These are phyloP conservation scores for Uronychia setigera DNA, from an alignment of 73 alveolate genomes.

Conservation along the genomic window DNA sequence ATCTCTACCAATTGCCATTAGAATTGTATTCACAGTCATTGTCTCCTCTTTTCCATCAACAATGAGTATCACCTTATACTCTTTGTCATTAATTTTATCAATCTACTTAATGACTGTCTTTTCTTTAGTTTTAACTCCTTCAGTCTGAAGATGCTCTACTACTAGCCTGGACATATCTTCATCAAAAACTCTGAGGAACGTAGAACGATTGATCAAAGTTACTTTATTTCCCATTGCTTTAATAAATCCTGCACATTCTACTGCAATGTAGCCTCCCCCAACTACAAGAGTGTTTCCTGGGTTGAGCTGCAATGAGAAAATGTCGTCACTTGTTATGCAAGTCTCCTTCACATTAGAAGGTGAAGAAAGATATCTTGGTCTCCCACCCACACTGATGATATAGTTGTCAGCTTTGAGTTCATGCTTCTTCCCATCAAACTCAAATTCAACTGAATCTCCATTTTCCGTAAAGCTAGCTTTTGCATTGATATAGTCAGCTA, in stretches of 20 bases:
- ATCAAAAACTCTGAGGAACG: slow-evolving; percentile 77
- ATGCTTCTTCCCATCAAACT: slow-evolving; percentile 59
- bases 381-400: slow-evolving; percentile 74
- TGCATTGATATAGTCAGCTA: slow-evolving; percentile 55
- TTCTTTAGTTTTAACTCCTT: slow-evolving; percentile 62
- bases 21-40: slow-evolving; percentile 67
- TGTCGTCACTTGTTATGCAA: slow-evolving; percentile 84
- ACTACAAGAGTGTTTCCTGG: slow-evolving; percentile 85
- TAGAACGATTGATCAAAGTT: slow-evolving; percentile 62
- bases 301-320: slow-evolving; percentile 69
- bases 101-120: slow-evolving; percentile 46
- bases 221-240: slow-evolving; percentile 76
- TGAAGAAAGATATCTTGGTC: slow-evolving; percentile 64
- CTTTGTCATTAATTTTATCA: slow-evolving; percentile 20
- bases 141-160: slow-evolving; percentile 56
- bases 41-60: slow-evolving; percentile 36
- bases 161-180: slow-evolving; percentile 75
- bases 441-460: slow-evolving; percentile 66
- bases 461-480: slow-evolving; percentile 58
- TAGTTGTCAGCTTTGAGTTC: slow-evolving; percentile 69
- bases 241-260: slow-evolving; percentile 81
- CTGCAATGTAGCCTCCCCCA: slow-evolving; percentile 89
- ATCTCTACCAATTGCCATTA: slow-evolving; percentile 86
- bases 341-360: slow-evolving; percentile 61
- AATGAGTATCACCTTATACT: slow-evolving; percentile 34